Conservation (phyloP, 176 grass and related monocot genomes). For the Lolium rigidum region DNA sequence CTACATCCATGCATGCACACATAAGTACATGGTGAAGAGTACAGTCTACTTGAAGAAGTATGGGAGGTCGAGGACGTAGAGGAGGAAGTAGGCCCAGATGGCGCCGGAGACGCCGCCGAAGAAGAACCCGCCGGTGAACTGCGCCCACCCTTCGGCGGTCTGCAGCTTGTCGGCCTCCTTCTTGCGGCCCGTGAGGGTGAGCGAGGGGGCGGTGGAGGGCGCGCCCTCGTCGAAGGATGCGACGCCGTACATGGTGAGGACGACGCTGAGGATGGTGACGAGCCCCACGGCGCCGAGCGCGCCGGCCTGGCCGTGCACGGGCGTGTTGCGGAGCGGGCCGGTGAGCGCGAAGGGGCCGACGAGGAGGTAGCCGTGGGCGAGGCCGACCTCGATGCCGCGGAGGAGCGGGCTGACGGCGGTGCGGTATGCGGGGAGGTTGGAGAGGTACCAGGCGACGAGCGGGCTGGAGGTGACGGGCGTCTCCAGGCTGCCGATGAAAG, state of each 20-base stretch:
- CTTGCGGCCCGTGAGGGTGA: constrained; percentile 89
- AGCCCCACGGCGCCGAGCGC: constrained; percentile 76
- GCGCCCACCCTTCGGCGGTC: constrained; percentile 87
- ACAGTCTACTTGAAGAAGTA: constrained; percentile 93
- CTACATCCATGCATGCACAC: neutral
- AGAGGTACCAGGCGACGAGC: constrained; percentile 89
- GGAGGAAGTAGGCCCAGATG: constrained; percentile 91
- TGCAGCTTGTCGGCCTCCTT: constrained; percentile 98
- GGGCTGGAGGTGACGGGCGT: constrained; percentile 93
- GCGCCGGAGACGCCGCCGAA: constrained; percentile 91
- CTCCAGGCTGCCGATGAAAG: constrained; percentile 92
- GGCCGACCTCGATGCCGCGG: constrained; percentile 87
- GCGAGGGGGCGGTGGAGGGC: constrained; percentile 71
- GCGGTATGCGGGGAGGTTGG: constrained; percentile 97
- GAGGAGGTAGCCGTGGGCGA: constrained; percentile 94
- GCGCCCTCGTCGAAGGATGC: constrained; percentile 81
- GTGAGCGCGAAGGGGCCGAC: constrained; percentile 90
- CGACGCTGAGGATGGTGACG: constrained; percentile 87
- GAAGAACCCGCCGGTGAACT: constrained; percentile 94
- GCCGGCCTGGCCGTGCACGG: constrained; percentile 73
- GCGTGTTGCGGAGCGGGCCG: constrained; percentile 92
- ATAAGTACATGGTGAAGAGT: neutral
- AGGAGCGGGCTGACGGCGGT: constrained; percentile 95
- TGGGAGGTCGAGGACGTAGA: constrained; percentile 96
- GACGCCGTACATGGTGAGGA: constrained; percentile 87